Evolutionary conservation across 2,329 filamentous ascomycete species (phyloP), one percentile per base, ranked within the genome.

Genomic region (Periconia sp.): DNA sequence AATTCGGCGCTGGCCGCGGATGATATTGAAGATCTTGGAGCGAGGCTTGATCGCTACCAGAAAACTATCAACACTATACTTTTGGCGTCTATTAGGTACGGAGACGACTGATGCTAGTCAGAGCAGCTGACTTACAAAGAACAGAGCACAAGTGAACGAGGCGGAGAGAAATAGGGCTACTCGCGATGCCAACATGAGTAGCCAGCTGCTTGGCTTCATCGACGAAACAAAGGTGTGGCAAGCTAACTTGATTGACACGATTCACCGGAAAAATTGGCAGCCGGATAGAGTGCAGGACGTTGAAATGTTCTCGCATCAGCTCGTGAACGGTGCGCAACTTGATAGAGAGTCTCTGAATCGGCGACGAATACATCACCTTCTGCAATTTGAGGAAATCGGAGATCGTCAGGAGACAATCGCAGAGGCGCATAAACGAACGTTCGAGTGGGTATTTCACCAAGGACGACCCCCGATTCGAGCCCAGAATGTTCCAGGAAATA

Each of bases 381-480:
- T 34, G 7, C 15, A 21, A 34, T 34, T 21, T 13, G 31, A 34
- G 9, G 31, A 21, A 10, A 18, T 34, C 8, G 9, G 6, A 18
- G 17, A 18, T 9, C 31, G 31, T 5, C 17, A 34, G 11, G 31
- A 18, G 18, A 21, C 3, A 12, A 21, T 34, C 11, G 15, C 15
- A 8, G 31, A 34, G 18, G 31, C 31, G 22, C 31, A 34, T 21
- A 18, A 11, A 11, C 15, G 31, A 5, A 34, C 31, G 5, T 34
- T 34, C 18, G 31, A 18, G 12, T 18, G 31, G 31, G 31, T 21
- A 21, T 34, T 34, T 46, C 12, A 25, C 3, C 2, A 23, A 10
- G 9, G 35, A 26, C 8, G 22, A 25, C 15, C 8, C 59, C 56
- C 8, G 15, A 21, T 29, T 7, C 25, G 1, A n/a, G 23, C 2